Evolutionary conservation across 192 early-diverging fungal species (phyloP).

Genomic region (Mortierella hygrophila): DNA sequence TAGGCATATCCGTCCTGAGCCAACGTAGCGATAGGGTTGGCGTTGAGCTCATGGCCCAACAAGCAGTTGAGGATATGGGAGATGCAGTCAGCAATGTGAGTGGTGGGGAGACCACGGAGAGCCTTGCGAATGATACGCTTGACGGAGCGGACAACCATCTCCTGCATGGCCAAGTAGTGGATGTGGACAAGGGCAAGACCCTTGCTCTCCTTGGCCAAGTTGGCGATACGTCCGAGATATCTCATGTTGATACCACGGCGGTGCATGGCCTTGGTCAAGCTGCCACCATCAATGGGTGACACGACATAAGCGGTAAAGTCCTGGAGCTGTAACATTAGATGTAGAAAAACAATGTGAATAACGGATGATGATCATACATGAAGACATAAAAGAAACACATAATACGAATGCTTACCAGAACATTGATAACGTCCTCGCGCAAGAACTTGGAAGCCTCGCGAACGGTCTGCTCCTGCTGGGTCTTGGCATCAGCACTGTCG

Average conservation of each 20-base stretch:
- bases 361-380: not conserved
- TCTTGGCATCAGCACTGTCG: constrained; percentile 31
- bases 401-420: constrained; percentile 61
- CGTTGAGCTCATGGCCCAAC: constrained; percentile 71
- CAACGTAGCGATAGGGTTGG: constrained; percentile 63
- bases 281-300: constrained; percentile 83
- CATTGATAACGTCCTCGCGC: constrained; percentile 72
- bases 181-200: constrained; percentile 69
- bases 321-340: constrained; percentile 56
- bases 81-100: constrained; percentile 72
- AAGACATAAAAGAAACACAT: not conserved
- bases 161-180: constrained; percentile 78
- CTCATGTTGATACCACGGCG: constrained; percentile 98
- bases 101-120: constrained; percentile 68
- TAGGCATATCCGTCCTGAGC: constrained; percentile 62
- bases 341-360: constrained; percentile 13
- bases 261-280: constrained; percentile 88
- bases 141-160: constrained; percentile 89
- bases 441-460: constrained; percentile 86
- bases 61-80: constrained; percentile 89
- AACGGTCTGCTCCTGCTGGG: constrained; percentile 70
- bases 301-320: constrained; percentile 76
- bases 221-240: constrained; percentile 86
- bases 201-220: constrained; percentile 70
- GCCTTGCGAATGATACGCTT: constrained; percentile 88